These are phyloP conservation scores for Suhomyces kunorum DNA, from an alignment of 1,139 yeast genomes.

Conservation along the genomic window DNA sequence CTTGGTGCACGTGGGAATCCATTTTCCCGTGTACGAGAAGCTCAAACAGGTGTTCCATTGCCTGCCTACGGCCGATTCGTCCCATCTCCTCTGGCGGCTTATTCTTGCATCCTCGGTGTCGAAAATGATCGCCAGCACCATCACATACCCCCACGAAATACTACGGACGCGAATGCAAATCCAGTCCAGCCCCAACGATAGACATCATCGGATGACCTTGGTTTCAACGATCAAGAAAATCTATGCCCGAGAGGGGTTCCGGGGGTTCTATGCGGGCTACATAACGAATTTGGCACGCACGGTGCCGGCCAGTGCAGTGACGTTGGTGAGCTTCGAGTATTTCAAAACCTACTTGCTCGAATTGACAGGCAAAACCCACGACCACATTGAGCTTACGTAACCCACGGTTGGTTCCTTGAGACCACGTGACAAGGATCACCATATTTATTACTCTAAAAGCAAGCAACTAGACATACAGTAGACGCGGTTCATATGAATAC, in stretches of 20 bases:
- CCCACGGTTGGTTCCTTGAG: background rate
- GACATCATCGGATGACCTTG: constrained; percentile 21
- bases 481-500: too few species aligned
- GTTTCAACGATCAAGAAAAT: constrained; percentile 43
- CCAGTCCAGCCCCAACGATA: constrained; percentile 21
- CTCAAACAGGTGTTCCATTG: constrained; percentile 56
- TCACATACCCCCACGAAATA: constrained; percentile 96
- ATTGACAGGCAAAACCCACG: constrained; percentile 31
- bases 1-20: constrained; percentile 90
- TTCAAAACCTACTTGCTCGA: constrained; percentile 62
- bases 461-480: too few species aligned
- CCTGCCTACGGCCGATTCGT: constrained; percentile 18
- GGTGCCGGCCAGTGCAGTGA: constrained; percentile 92
- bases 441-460: too few species aligned
- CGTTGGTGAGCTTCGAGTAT: constrained; percentile 90
- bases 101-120: constrained; percentile 76
- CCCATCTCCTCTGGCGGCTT: constrained; percentile 45
- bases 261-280: constrained; percentile 90
- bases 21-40: constrained; percentile 92
- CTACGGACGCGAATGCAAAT: constrained; percentile 89
- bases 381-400: background rate
- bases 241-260: constrained; percentile 68
- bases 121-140: constrained; percentile 84
- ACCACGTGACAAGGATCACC: too few species aligned
- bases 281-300: constrained; percentile 84